Evolutionary conservation across 2,329 filamentous ascomycete species (phyloP), one percentile per base, ranked within the genome.

Genomic region (Fusarium sarcochroum): DNA sequence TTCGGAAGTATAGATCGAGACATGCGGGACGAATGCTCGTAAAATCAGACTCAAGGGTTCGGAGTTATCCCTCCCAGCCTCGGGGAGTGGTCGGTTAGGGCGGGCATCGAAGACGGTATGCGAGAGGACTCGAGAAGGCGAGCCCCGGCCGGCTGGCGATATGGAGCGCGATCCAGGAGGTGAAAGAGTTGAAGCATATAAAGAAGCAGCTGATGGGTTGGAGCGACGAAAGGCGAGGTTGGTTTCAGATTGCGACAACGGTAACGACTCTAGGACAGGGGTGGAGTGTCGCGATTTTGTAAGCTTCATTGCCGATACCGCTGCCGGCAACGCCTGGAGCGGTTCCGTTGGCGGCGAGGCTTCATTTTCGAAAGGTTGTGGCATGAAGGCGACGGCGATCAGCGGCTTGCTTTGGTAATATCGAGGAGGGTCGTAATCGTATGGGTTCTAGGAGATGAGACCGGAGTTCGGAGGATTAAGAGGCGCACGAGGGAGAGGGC

Each of bases 21-120:
- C 89, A 67, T 96, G 92, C 1, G 96, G 97, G 15, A 95, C 93
- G 77, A 97, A 97, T 4, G 94, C 91, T 61, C 91, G 90, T 54
- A 97, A 84, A 42, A 98, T 90, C 49, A 97, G 82, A 68, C 85
- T 86, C 21, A 89, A 78, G 32, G 88, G 87, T 59, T 90, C 87
- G 13, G 83, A 84, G 58, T 79, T 82, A 42, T 84, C 82, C 13
- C 79, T 81, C 2, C 78, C 78, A 38, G 76, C 79, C 37, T 84
- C 82, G 4, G 83, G 76, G 4, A 86, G 78, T 11, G 81, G 82
- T 56, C 82, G 81, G 49, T 80, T 81, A 13, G 79, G 75, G 15
- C 80, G 79, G 32, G 80, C 80, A 32, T 84, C 84, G 66, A 89
- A 88, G 37, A 91, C 83, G 23, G 90, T 90, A 38, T 87, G 83